Evolutionary conservation across 176 grass and related monocot species (phyloP).

Genomic region (Musa itinerans): DNA sequence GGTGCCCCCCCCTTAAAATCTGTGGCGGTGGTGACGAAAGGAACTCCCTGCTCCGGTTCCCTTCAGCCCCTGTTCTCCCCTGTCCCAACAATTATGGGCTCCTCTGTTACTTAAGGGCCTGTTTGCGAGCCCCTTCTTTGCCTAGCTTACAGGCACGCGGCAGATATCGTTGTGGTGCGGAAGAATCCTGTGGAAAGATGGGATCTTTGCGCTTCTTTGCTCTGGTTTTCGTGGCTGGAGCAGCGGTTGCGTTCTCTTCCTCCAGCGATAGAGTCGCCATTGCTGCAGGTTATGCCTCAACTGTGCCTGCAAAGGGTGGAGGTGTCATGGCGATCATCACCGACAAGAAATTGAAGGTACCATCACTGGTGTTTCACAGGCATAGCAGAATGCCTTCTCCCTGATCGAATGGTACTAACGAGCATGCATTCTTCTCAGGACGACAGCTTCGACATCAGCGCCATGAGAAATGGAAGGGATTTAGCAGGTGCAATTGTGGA

Average conservation of each 20-base stretch:
- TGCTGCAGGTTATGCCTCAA: constrained; percentile 11
- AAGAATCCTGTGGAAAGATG: constrained; percentile 18
- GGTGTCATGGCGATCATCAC: constrained; percentile 3
- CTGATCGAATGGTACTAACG: neutral
- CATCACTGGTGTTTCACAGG: no score
- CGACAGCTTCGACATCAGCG: neutral
- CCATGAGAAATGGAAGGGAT: constrained; percentile 11
- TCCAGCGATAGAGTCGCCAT: neutral
- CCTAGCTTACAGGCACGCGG: neutral
- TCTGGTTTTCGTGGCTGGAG: constrained; percentile 19
- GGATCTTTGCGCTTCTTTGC: constrained; percentile 11
- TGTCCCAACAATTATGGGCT: constrained; percentile 9
- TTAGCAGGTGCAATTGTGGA: constrained; percentile 25
- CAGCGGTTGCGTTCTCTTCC: constrained; percentile 1
- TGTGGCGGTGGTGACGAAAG: no score
- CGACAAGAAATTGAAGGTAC: constrained; percentile 37
- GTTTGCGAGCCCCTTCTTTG: neutral
- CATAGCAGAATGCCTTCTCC: neutral
- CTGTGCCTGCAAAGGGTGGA: neutral
- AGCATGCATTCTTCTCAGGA: constrained; percentile 32
- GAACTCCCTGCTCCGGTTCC: no score
- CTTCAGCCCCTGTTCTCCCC: neutral
- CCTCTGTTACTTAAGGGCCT: constrained; percentile 2
- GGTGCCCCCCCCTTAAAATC: no score
- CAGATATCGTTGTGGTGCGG: neutral